These are phyloP conservation scores for Gaertneriomyces semiglobifer DNA, from an alignment of 192 early-diverging fungal genomes.

Conservation along the genomic window DNA sequence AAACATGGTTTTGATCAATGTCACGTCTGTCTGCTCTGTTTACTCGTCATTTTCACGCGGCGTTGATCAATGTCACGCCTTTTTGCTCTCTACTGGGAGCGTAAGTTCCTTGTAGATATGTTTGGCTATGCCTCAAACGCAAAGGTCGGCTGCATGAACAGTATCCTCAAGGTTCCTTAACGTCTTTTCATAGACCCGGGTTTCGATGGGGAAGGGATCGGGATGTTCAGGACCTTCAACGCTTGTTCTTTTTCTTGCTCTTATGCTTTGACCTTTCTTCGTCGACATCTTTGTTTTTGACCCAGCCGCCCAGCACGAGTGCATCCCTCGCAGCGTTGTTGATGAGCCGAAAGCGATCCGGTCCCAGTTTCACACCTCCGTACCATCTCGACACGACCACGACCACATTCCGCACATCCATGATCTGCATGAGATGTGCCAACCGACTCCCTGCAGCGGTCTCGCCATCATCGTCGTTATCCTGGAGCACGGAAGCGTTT, in stretches of 20 bases:
- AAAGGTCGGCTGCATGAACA: too few relatives aligned
- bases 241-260: neutral
- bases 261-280: neutral
- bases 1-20: too few relatives aligned
- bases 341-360: constrained; percentile 88
- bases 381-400: constrained; percentile 87
- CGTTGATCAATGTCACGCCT: too few relatives aligned
- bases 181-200: too few relatives aligned
- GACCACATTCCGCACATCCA: constrained; percentile 67
- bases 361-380: constrained; percentile 80
- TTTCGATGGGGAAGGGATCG: too few relatives aligned
- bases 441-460: constrained; percentile 81
- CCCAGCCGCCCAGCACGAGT: constrained; percentile 62
- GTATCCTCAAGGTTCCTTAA: too few relatives aligned
- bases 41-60: too few relatives aligned
- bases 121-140: too few relatives aligned
- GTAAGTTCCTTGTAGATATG: too few relatives aligned
- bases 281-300: neutral
- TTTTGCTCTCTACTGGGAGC: too few relatives aligned
- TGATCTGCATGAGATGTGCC: constrained; percentile 74
- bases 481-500: constrained; percentile 54
- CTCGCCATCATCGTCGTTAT: constrained; percentile 93
- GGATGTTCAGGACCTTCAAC: too few relatives aligned
- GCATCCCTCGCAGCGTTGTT: constrained; percentile 75
- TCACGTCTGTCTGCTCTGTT: too few relatives aligned